Base-by-base conservation (phyloP, 805 yeast genomes). In the Kazachstania psychrophila region DNA sequence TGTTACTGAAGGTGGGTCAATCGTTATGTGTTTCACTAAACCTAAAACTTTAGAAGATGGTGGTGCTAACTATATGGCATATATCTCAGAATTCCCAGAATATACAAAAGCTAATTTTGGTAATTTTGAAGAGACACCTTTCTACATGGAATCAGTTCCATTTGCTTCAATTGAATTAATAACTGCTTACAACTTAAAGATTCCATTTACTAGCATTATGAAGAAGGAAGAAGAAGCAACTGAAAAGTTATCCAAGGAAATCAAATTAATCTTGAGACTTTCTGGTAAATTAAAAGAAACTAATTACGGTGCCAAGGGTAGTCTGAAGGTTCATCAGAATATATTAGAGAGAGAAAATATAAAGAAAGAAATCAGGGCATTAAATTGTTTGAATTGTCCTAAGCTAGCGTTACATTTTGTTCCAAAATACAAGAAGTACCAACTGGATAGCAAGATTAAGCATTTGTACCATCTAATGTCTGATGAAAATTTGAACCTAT, bases 401-500 rank as follows among this genome's bases (percentile, higher is more conserved):
- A 51, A 68, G 14, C 73, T 80, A 50, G 57, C 60, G 13, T 38
- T 46, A 6, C 73, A 72, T 36, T 76, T 62, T 46, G 40, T 54
- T 7, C 69, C 67, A 27, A 54, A 75, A 16, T 65, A 71, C 29
- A 61, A 66, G 31, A 73, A 69, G 42, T 65, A 66, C 37, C 40
- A 52, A 20, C 52, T 82, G 16, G 65, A 69, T 38, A 50, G 56
- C 11, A 67, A 77, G 40, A 77, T 88, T 16, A 70, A 63, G 9
- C 58, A 68, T 0, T 56, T 85, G 48, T 75, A 75, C 47, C 67
- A 70, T 32, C 62, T 80, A 33, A 72, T 87, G 45, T 79, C 94
- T 1, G 94, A 85, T 41, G 95, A 88, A 48, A 92, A 88, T 51
- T 64, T 92, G 50, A 95, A 85, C 46, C 65, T 92, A 31, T 66